These are phyloP conservation scores for Blastocystis sp. DNA, from an alignment of 352 stramenopile species.

Conservation along the genomic window DNA sequence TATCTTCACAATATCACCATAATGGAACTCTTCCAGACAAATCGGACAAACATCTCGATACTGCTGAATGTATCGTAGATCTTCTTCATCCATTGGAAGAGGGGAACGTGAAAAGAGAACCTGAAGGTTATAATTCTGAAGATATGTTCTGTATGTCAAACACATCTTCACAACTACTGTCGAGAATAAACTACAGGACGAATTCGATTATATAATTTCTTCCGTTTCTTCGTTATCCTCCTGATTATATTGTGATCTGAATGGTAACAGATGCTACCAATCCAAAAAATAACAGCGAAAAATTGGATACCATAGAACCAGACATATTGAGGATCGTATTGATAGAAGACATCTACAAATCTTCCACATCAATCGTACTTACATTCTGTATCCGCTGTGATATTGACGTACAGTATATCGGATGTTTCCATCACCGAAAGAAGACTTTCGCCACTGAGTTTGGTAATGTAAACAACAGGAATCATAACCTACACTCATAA, in stretches of 20 bases:
- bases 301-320: background rate
- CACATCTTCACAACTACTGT: background rate
- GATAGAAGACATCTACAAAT: background rate
- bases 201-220: constrained; percentile 11
- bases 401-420: background rate
- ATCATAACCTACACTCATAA: background rate
- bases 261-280: background rate
- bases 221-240: background rate
- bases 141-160: background rate
- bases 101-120: background rate
- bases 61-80: background rate
- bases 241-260: background rate
- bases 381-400: constrained; percentile 1
- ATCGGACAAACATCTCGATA: background rate
- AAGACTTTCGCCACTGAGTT: background rate
- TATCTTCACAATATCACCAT: constrained; percentile 7
- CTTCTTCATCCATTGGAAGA: background rate
- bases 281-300: background rate
- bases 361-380: background rate
- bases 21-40: background rate
- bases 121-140: background rate
- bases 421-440: background rate
- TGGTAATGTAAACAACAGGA: background rate
- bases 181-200: background rate
- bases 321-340: background rate